Conservation (phyloP, 176 grass and related monocot species). For the Otatea glauca region DNA sequence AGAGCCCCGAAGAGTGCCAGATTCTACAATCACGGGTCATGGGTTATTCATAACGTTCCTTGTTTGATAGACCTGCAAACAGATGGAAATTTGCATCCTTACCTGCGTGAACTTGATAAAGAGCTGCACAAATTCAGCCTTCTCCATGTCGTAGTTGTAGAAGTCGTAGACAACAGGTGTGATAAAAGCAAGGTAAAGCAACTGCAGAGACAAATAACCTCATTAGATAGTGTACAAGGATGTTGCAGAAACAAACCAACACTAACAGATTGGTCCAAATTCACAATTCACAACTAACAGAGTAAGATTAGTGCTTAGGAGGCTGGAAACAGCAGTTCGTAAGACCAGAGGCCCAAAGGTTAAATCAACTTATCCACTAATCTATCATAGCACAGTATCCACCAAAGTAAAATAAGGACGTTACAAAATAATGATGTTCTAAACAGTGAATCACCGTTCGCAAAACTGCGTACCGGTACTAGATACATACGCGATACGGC, state of each 20-base stretch:
- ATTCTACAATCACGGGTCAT: constrained; percentile 43
- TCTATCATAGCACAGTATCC: neutral
- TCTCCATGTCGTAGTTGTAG: constrained; percentile 85
- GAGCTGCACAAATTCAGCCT: constrained; percentile 65
- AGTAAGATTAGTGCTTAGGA: neutral
- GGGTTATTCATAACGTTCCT: neutral
- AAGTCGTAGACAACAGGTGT: constrained; percentile 73
- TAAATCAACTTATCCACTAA: neutral
- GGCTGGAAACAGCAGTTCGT: neutral
- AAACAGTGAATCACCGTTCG: too few relatives aligned
- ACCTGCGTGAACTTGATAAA: constrained; percentile 80
- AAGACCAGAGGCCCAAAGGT: neutral
- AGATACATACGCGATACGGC: too few relatives aligned
- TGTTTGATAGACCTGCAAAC: neutral
- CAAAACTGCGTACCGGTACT: too few relatives aligned
- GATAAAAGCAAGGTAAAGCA: constrained; percentile 61
- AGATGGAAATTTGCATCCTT: neutral
- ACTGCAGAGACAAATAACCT: constrained; percentile 34
- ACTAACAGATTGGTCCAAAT: neutral
- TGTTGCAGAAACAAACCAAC: neutral
- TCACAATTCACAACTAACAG: constrained; percentile 8
- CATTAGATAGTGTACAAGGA: constrained; percentile 5
- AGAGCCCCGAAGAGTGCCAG: constrained; percentile 61
- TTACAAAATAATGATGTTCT: neutral
- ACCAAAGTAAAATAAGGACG: neutral